Evolutionary conservation across 1,284 basidiomycete genomes (phyloP).

Genomic region (Cryptococcus amylolentus): DNA sequence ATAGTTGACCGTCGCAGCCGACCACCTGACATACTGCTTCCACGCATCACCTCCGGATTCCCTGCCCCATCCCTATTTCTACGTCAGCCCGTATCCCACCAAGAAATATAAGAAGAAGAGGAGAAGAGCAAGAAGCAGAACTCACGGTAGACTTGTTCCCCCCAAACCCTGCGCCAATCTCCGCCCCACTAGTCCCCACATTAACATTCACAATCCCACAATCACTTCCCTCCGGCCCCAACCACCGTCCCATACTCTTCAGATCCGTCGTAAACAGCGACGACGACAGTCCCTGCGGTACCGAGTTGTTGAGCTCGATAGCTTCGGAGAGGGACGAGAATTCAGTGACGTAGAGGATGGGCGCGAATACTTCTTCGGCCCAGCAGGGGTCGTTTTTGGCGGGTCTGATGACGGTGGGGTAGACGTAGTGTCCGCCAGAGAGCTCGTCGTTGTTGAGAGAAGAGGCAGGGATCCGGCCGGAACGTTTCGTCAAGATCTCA

Average conservation of each 20-base stretch:
- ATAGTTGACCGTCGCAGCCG: slow-evolving; percentile 84
- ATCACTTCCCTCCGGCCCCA: slow-evolving; percentile 81
- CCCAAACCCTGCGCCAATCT: slow-evolving; percentile 87
- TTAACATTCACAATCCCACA: slow-evolving; percentile 83
- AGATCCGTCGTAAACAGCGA: slow-evolving; percentile 73
- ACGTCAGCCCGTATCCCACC: background rate
- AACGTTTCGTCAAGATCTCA: slow-evolving; percentile 56
- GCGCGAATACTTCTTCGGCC: slow-evolving; percentile 45
- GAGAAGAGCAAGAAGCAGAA: background rate
- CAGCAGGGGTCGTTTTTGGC: slow-evolving; percentile 43
- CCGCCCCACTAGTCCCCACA: slow-evolving; percentile 88
- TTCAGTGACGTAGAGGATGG: slow-evolving; percentile 73
- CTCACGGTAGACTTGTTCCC: slow-evolving; percentile 54
- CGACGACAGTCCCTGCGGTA: slow-evolving; percentile 77
- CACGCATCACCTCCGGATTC: slow-evolving; percentile 95
- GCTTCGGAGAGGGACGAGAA: slow-evolving; percentile 89
- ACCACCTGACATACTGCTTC: slow-evolving; percentile 64
- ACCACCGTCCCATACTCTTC: slow-evolving; percentile 79
- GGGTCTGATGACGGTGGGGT: slow-evolving; percentile 70
- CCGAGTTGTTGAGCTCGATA: slow-evolving; percentile 86
- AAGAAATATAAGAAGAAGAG: background rate
- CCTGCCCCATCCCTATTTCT: slow-evolving; percentile 67
- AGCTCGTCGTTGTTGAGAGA: slow-evolving; percentile 33
- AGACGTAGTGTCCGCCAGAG: slow-evolving; percentile 74
- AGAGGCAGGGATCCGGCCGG: slow-evolving; percentile 22